Evolutionary conservation across 495 filamentous ascomycete genomes (phyloP), one percentile per base, ranked within the genome.

Genomic region (Umbilicaria muhlenbergii): DNA sequence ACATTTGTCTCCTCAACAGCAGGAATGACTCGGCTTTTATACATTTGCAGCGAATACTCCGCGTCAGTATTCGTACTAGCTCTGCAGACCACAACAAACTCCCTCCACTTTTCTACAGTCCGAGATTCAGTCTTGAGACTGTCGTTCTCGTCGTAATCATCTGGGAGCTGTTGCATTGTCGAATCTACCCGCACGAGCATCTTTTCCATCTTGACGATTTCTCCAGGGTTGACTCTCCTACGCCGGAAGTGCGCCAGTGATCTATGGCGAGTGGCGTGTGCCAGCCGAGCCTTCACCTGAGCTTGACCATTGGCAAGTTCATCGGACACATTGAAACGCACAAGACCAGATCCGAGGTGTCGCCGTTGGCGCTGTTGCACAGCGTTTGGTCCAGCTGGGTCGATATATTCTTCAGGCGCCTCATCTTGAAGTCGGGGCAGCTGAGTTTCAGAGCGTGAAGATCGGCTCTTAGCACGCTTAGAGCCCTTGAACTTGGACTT

Each of bases 151-250:
- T 74, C 69, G 44, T 77, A 86, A 45, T 83, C 78, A 5, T 65
- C 63, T 10, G 77, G 73, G 8, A 83, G 52, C 11, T 66, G 59
- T 46, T 75, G 65, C 15, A 57, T 32, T 0, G 76, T 73, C 32
- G 66, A 58, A 47, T 85, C 80, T 12, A 81, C 67, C 11, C 75
- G 67, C 8, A 85, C 73, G 11, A 86, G 69, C 81, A 86, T 86
- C 34, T 69, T 78, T 52, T 84, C 80, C 54, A 79, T 78, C 55
- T 83, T 84, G 44, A 83, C 56, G 34, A 85, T 74, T 49, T 81
- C 74, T 3, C 81, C 80, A 39, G 75, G 68, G 41, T 70, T 62
- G 5, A 66, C 37, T 41, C 61, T 62, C 5, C 58, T 65, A 38
- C 63, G 61, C 35, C 53, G 62, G 13, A 60, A 58, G 36, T 54